Evolutionary conservation across 345 rosid species (phyloP).

Genomic region (Bruguiera gymnorhiza): DNA sequence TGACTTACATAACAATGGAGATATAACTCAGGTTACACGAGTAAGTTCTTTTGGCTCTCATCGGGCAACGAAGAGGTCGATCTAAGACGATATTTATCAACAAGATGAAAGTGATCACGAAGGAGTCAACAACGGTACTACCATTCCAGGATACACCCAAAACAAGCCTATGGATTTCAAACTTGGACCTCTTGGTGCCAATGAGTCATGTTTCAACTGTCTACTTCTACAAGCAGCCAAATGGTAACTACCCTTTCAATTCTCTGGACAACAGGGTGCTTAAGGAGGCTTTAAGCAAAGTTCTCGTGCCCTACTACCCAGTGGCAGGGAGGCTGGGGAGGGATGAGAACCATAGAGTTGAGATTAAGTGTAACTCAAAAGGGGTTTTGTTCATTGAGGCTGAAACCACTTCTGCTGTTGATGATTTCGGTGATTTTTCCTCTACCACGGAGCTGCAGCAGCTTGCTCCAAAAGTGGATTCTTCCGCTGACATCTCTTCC

Average conservation of each 20-base stretch:
- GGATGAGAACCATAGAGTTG: conserved; percentile 29
- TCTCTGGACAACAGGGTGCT: conserved; percentile 21
- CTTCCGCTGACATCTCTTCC: conserved; percentile 21
- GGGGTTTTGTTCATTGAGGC: conserved; percentile 34
- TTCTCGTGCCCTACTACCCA: conserved; percentile 37
- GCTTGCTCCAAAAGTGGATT: conserved; percentile 25
- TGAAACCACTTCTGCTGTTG: conserved; percentile 17
- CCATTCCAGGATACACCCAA: conserved; percentile 31
- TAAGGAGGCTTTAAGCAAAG: conserved; percentile 27
- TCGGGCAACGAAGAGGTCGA: too few species aligned
- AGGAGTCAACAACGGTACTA: conserved; percentile 12
- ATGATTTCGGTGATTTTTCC: conserved; percentile 28
- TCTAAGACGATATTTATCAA: too few species aligned
- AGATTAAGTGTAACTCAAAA: conserved; percentile 30
- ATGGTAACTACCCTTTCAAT: background rate
- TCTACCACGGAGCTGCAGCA: conserved; percentile 7
- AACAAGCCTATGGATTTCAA: conserved; percentile 19
- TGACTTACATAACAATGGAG: too few species aligned
- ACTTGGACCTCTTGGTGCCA: conserved; percentile 23
- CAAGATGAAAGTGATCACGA: conserved; percentile 5
- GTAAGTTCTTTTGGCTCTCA: too few species aligned
- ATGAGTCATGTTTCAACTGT: conserved; percentile 2
- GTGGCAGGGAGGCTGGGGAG: conserved; percentile 30
- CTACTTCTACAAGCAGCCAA: conserved; percentile 22
- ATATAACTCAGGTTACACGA: too few species aligned